Conservation (phyloP, 2,329 filamentous ascomycete genomes). For the Fusarium sterilihyphosum region DNA sequence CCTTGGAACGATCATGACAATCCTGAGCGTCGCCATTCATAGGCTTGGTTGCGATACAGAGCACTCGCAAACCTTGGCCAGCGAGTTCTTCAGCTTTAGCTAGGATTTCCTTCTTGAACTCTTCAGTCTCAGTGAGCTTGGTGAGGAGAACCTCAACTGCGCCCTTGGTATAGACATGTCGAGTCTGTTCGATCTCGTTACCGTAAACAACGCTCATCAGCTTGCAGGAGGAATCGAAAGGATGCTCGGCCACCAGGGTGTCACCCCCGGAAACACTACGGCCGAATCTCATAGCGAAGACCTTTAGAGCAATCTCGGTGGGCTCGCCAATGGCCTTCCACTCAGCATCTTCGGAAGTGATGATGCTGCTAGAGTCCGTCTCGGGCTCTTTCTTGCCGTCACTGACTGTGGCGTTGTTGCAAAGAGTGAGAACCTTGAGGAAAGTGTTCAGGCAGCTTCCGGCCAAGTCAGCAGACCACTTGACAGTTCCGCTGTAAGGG, state of each 20-base stretch:
- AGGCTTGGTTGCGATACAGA: slow-evolving; percentile 69
- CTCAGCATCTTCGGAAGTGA: slow-evolving; percentile 54
- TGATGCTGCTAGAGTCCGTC: slow-evolving; percentile 58
- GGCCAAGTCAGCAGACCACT: slow-evolving; percentile 54
- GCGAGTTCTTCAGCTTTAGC: slow-evolving; percentile 66
- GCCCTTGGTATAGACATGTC: slow-evolving; percentile 65
- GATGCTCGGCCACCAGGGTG: slow-evolving; percentile 70
- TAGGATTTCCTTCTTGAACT: slow-evolving; percentile 57
- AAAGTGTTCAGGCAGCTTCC: slow-evolving; percentile 58
- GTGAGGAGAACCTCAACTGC: slow-evolving; percentile 67
- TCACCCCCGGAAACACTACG: slow-evolving; percentile 58
- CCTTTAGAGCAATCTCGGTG: slow-evolving; percentile 79
- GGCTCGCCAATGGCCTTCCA: slow-evolving; percentile 74
- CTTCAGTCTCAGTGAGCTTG: slow-evolving; percentile 58
- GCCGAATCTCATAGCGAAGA: slow-evolving; percentile 76
- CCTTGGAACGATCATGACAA: slow-evolving; percentile 59
- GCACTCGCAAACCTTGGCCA: slow-evolving; percentile 72
- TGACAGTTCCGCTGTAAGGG: slow-evolving; percentile 65
- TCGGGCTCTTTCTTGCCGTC: slow-evolving; percentile 59
- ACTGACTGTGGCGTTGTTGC: slow-evolving; percentile 66
- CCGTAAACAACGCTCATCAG: slow-evolving; percentile 77
- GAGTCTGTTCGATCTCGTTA: slow-evolving; percentile 46
- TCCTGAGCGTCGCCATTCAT: slow-evolving; percentile 51
- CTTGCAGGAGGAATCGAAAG: slow-evolving; percentile 79
- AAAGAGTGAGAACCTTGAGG: slow-evolving; percentile 66